Conservation (phyloP, 1,139 yeast species). For the Taphrina sp. region DNA sequence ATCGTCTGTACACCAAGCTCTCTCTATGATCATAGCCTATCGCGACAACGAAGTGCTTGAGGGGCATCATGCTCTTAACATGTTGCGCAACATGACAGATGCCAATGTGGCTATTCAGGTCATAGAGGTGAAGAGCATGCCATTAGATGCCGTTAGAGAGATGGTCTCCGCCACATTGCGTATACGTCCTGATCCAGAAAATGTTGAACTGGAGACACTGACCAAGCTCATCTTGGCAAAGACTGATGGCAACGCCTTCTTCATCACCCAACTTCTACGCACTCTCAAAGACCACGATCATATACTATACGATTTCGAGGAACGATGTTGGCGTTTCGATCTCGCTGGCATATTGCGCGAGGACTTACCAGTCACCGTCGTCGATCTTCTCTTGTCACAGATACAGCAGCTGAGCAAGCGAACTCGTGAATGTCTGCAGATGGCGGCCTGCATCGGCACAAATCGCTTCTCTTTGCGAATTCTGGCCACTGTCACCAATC, state of each 20-base stretch:
- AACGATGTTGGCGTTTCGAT: conserved; percentile 17
- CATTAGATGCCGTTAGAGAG: conserved; percentile 12
- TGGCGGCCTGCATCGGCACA: conserved; percentile 28
- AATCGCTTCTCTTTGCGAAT: conserved; percentile 20
- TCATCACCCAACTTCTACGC: conserved; percentile 29
- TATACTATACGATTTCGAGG: conserved; percentile 14
- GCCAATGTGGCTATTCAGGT: conserved; percentile 9
- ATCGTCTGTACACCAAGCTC: neutral
- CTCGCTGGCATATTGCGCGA: conserved; percentile 21
- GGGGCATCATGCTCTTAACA: conserved; percentile 16
- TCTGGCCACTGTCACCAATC: conserved; percentile 13
- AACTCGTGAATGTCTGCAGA: conserved; percentile 12
- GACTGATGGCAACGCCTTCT: conserved; percentile 31
- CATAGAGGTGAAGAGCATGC: conserved; percentile 18
- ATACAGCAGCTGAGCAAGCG: conserved; percentile 2
- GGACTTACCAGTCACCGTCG: conserved; percentile 24
- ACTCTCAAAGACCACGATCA: conserved; percentile 7
- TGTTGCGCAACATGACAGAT: conserved; percentile 6
- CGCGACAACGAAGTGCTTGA: conserved; percentile 29
- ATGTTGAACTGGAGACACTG: conserved; percentile 22
- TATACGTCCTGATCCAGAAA: conserved; percentile 3
- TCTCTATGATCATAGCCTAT: conserved; percentile 19
- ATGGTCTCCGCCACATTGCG: conserved; percentile 27
- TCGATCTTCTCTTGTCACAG: conserved; percentile 19
- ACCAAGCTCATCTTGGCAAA: conserved; percentile 12